Base-by-base conservation (phyloP, 2,329 filamentous ascomycete genomes). In the Hypoxylon sp. region DNA sequence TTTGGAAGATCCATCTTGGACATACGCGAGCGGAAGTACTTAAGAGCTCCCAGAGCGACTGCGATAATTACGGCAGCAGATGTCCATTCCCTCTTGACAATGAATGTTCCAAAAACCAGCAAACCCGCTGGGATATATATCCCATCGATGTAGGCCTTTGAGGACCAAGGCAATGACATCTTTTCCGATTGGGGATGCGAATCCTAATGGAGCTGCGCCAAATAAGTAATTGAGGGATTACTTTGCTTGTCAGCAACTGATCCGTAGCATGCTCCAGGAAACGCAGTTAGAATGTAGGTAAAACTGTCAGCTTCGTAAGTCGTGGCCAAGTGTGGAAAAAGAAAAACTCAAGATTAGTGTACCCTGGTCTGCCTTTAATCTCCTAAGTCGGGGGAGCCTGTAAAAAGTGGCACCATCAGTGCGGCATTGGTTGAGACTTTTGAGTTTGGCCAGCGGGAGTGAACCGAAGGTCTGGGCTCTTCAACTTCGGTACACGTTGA, bases 81-180 rank as follows among this genome's bases (percentile, higher is more conserved):
- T 23, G 90, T 77, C 87, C 88, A 96, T 79, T 95, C 91, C 70
- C 82, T 84, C 87, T 96, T 96, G 73, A 94, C 84, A 74, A 96
- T 90, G 68, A 88, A 84, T 45, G 88, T 90, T 73, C 93, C 93
- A 55, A 93, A 80, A 65, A 97, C 82, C 65, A 97, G 81, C 34
- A 97, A 86, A 64, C 85, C 88, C n/a, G 90, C 90, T 68, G 94
- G 94, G 75, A 96, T 90, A 79, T 95, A 94, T 74, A 96, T 87
- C 76, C 91, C 92, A 80, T 93, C 88, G 76, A 95, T 81, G 76
- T 91, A 93, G 74, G 89, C 84, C 71, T 85, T 84, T 69, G 89
- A 85, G 50, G 85, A 73, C 52, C 82, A 74, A n/a, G 82, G 79
- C 9, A 61, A 50, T 21, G 79, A 71, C 82, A 82, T 82, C 55